Evolutionary conservation across 2,329 filamentous ascomycete species (phyloP).

Genomic region (Pseudogymnoascus sp.): DNA sequence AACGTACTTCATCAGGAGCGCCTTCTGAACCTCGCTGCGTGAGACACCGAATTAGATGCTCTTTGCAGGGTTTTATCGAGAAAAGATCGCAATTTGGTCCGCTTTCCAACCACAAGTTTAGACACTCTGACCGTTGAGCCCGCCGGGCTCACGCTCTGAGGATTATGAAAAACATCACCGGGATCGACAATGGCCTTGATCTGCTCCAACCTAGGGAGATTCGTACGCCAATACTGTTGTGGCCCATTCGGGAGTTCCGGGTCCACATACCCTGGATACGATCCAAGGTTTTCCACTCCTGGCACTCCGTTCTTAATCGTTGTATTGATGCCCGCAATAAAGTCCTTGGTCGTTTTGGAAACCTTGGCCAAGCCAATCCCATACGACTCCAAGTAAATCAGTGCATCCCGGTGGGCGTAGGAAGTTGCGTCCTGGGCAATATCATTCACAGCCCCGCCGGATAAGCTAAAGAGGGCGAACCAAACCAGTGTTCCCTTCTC

Average conservation of each 20-base stretch:
- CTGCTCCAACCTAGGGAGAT: conserved; percentile 38
- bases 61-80: too few species aligned
- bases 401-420: conserved; percentile 55
- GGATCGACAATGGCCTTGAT: conserved; percentile 49
- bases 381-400: conserved; percentile 58
- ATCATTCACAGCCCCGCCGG: conserved; percentile 53
- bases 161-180: conserved; percentile 48
- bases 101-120: neutral
- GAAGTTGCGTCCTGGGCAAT: conserved; percentile 47
- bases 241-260: conserved; percentile 35
- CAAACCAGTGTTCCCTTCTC: conserved; percentile 47
- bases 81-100: neutral
- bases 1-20: too few species aligned
- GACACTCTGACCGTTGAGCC: neutral
- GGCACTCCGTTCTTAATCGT: conserved; percentile 33
- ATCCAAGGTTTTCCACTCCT: conserved; percentile 33
- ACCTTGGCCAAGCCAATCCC: conserved; percentile 43
- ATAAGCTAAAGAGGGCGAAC: conserved; percentile 55
- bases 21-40: too few species aligned
- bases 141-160: conserved; percentile 27
- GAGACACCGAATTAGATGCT: too few species aligned
- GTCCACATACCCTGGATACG: conserved; percentile 59
- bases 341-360: conserved; percentile 38
- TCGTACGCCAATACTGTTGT: conserved; percentile 44
- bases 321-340: conserved; percentile 44